Base-by-base conservation (phyloP, 1,284 basidiomycete genomes). In the Schizophyllum amplum region DNA sequence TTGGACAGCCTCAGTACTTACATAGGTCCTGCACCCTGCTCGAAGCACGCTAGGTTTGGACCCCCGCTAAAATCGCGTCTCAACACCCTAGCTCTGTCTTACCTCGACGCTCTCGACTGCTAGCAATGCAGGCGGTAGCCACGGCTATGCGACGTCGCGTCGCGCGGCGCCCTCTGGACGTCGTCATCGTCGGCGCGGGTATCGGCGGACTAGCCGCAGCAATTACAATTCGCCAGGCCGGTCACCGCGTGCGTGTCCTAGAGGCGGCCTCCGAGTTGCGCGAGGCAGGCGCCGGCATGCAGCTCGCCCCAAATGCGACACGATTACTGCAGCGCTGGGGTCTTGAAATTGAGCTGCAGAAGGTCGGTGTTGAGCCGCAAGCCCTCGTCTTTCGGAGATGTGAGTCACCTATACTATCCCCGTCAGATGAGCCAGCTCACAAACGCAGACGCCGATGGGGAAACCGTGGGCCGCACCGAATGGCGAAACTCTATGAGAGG, bases 311-410 rank as follows among this genome's bases (percentile, higher is more conserved):
- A 13, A 81, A 83, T 61, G 59, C 79, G 15, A 72, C 72, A 15
- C 70, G 79, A 9, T 70, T 82, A 1, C 68, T 84, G 51, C 69
- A 74, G 47, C 69, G 76, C 6, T 84, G 81, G 81, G 82, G 80
- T 4, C 68, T 82, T 1, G 75, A 66, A 1, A 69, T 73, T 1
- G 68, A 70, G 46, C 66, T 83, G 21, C 67, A 72, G 27, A 63
- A 71, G 52, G 58, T 74, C 7, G 71, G 68, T 0, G 79, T 83
- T 20, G 65, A 72, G 49, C 78, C 80, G 0, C 64, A 69, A 13
- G 71, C 68, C 2, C 67, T 82, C 53, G 71, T 71, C 0, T 70
- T 81, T 57, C 68, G 77, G 22, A 68, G 79, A 64, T 82, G 81
- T 80, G 61, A 58, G 70, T 67, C 4, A 25, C 49, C 52, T 6